These are phyloP conservation scores for Ailanthus altissimus DNA, from an alignment of 345 rosid species.

Conservation along the genomic window DNA sequence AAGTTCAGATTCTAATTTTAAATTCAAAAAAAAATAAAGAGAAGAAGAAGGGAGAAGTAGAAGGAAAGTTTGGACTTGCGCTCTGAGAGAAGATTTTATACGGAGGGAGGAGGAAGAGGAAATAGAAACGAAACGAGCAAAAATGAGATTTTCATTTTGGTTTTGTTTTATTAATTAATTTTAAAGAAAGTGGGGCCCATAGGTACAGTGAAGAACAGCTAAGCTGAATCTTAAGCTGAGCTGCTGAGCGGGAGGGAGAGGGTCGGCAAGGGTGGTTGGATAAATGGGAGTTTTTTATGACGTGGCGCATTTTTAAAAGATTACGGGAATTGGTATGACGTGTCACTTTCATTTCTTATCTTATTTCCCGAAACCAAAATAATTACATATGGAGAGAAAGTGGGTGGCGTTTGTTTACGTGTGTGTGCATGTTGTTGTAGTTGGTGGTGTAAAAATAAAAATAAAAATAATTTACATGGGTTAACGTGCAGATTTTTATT, in stretches of 20 bases:
- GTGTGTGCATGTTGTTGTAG: not conserved
- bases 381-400: not conserved
- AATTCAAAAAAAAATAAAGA: not conserved
- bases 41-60: not conserved
- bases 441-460: not conserved
- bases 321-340: not conserved
- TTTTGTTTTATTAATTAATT: too few relatives aligned
- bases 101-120: not conserved
- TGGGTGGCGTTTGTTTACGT: not conserved
- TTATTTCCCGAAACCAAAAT: too few relatives aligned
- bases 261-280: constrained; percentile 54
- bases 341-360: not conserved
- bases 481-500: not conserved
- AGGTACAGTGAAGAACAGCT: constrained; percentile 38
- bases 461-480: not conserved
- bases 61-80: constrained; percentile 23
- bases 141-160: not conserved
- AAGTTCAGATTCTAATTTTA: too few relatives aligned
- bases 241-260: not conserved
- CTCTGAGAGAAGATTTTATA: constrained; percentile 12
- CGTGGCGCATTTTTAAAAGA: constrained; percentile 23
- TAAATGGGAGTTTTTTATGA: constrained; percentile 20
- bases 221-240: not conserved
- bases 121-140: constrained; percentile 13
- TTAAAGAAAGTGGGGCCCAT: not conserved